Percentiles rank a stretch among this genome's conserved stretches.
Conservation (phyloP, 192 early-diverging fungal species). For the Umbelopsis sp. region DNA sequence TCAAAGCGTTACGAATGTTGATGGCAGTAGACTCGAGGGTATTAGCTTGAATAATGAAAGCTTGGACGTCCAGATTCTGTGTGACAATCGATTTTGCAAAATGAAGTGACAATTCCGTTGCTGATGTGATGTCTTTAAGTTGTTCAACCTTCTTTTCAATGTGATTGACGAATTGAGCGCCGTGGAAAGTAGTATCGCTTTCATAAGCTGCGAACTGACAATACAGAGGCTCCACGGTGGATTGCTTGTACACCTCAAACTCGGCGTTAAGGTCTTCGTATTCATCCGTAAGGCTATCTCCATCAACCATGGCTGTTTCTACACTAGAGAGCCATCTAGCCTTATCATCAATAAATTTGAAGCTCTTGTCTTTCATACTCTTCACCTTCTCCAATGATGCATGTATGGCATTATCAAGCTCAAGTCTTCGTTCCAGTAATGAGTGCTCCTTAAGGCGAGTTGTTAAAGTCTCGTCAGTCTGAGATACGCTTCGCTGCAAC, state of each 20-base stretch:
- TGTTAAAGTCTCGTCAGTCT: not conserved
- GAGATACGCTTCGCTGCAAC: not conserved
- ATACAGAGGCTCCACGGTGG: not conserved
- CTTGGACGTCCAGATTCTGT: slow-evolving; percentile 19
- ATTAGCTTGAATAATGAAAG: slow-evolving; percentile 26
- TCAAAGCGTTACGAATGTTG: not conserved
- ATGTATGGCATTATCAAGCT: not conserved
- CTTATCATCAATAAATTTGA: slow-evolving; percentile 26
- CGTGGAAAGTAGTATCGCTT: slow-evolving; percentile 9
- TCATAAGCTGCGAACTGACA: slow-evolving; percentile 11
- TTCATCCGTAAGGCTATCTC: slow-evolving; percentile 1
- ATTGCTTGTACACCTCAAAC: slow-evolving; percentile 17
- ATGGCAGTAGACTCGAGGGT: not conserved
- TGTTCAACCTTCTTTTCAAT: slow-evolving; percentile 19
- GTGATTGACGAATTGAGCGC: slow-evolving; percentile 1
- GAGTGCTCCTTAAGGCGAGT: slow-evolving; percentile 6
- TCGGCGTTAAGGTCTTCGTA: not conserved
- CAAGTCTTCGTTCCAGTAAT: not conserved
- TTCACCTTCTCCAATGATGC: not conserved
- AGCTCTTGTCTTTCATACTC: not conserved
- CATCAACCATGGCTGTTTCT: not conserved
- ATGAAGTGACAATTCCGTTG: not conserved
- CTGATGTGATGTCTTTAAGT: not conserved
- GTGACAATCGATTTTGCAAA: slow-evolving; percentile 29
- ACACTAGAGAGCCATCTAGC: slow-evolving; percentile 25